Base-by-base conservation (phyloP, 1,139 yeast species). In the Lodderomyces pseudojiufengensis region DNA sequence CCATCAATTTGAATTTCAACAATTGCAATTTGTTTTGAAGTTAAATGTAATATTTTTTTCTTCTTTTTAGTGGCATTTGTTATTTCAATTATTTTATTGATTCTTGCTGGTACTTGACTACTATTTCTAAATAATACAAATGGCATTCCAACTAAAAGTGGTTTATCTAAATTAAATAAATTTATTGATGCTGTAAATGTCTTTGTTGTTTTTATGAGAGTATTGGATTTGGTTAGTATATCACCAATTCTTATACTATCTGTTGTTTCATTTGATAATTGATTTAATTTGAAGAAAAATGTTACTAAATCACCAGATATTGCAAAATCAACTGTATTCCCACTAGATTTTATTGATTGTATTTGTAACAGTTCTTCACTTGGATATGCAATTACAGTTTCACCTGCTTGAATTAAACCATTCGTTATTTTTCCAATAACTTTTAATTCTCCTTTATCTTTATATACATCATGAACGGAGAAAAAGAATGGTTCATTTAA, bases 71-170 rank as follows among this genome's bases (percentile, higher is more conserved):
- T 50, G 23, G 50, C 45, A 30, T 49, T 49, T 22, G 50, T 71
- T 12, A 80, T 57, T 10, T 76, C 69, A 5, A 79, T 48, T 32
- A 90, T 72, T 46, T 75, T 76, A 26, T 71, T 53, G 22, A 90
- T 63, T 48, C 82, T 76, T 3, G 90, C 92, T 3, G 95, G 88
- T 27, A 78, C 77, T 40, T 84, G 84, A 31, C 80, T 72, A 40
- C 87, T 82, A 45, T 95, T 95, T 47, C 95, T 74, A 61, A 90
- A 90, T 36, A 88, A 58, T 29, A 90, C 78, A 47, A 92, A 73
- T 32, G 94, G 85, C 1, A 95, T 75, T 4, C 98, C 97, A 5
- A 82, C 79, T 29, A 92, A 64, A 35, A 92, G 59, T 1, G 98
- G 98, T 48, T 74, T 70, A 33, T 71, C 68, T 61, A 85, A 62